Conservation (phyloP, 371 early-diverging fungal species). For the Saksenaea oblongispora region DNA sequence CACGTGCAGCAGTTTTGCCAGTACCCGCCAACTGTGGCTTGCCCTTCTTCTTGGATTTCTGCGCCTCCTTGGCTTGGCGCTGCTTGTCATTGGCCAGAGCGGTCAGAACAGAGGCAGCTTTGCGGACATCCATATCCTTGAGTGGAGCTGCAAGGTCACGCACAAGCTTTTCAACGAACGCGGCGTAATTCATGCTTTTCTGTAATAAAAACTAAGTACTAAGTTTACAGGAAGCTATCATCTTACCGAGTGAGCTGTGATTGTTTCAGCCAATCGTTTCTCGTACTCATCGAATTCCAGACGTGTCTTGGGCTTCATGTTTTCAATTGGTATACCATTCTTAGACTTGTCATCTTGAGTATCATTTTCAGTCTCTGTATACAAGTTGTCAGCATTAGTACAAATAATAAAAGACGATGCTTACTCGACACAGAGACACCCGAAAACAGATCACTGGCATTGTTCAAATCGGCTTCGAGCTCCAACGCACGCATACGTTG, state of each 20-base stretch:
- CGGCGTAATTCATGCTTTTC: slow-evolving; percentile 54
- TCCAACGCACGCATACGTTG: slow-evolving; percentile 68
- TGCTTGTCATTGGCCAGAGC: slow-evolving; percentile 92
- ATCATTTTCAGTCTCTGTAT: neutral
- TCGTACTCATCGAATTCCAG: slow-evolving; percentile 83
- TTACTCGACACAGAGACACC: slow-evolving; percentile 63
- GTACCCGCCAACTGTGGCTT: slow-evolving; percentile 60
- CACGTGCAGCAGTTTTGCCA: slow-evolving; percentile 47
- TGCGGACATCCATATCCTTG: slow-evolving; percentile 82
- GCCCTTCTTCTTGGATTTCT: slow-evolving; percentile 71
- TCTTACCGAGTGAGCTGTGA: slow-evolving; percentile 70
- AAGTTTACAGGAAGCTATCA: neutral
- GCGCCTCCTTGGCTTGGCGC: slow-evolving; percentile 69
- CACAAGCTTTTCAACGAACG: slow-evolving; percentile 79
- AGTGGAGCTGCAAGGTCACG: slow-evolving; percentile 79
- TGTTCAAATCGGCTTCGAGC: slow-evolving; percentile 81
- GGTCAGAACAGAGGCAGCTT: slow-evolving; percentile 73
- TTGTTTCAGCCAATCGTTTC: slow-evolving; percentile 67
- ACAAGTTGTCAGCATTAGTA: neutral
- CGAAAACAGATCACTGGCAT: slow-evolving; percentile 84
- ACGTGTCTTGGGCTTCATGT: slow-evolving; percentile 78
- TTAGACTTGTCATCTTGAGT: slow-evolving; percentile 23
- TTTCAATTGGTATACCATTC: slow-evolving; percentile 58
- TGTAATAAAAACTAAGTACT: slow-evolving; percentile 5
- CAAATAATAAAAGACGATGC: neutral